phyloP scores from a whole-genome alignment of 176 grass and related monocot genomes.

The Echinochloa phyllopogon region DNA sequence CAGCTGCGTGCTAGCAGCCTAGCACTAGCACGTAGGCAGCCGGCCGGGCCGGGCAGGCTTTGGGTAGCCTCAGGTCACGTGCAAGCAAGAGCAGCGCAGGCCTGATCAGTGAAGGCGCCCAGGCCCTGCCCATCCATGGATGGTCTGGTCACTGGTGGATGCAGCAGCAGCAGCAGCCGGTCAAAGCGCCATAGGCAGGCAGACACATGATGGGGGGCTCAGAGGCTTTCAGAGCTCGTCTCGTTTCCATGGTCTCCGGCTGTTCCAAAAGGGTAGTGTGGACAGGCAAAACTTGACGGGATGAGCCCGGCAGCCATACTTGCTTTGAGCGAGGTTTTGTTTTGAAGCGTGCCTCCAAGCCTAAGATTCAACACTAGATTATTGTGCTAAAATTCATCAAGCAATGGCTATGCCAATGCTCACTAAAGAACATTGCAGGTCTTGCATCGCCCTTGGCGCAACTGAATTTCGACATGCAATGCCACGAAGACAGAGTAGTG shows the following conservation, averaged over 20 bases:
- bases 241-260: background rate
- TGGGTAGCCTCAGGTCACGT: background rate
- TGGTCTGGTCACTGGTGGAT: background rate
- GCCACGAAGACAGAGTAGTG: background rate
- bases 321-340: too few species aligned
- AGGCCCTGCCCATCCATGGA: background rate
- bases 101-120: background rate
- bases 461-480: background rate
- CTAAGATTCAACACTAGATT: background rate
- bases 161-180: background rate
- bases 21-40: too few species aligned
- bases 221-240: background rate
- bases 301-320: too few species aligned
- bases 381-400: background rate
- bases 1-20: background rate
- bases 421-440: too few species aligned
- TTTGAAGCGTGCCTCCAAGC: too few species aligned
- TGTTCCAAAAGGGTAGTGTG: background rate
- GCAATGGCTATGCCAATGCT: background rate
- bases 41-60: too few species aligned
- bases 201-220: conserved; percentile 22
- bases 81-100: background rate
- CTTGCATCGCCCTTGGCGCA: background rate
- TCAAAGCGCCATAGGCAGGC: conserved; percentile 4
- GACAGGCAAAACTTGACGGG: background rate